Evolutionary conservation across 2,329 filamentous ascomycete genomes (phyloP).

Genomic region (Fusarium napiforme): DNA sequence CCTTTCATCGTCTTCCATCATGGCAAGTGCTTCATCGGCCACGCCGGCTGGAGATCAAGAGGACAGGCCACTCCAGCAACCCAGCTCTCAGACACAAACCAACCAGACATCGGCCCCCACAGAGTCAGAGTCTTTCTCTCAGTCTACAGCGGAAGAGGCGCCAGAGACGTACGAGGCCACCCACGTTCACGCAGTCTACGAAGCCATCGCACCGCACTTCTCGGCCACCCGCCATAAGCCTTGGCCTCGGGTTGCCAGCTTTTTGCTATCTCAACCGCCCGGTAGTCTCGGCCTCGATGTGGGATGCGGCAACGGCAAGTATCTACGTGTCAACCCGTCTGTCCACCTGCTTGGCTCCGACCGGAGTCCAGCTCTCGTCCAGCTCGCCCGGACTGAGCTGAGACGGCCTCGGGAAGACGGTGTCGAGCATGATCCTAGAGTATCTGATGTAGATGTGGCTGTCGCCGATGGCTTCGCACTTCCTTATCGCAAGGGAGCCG

Average conservation of each 20-base stretch:
- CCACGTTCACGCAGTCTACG: constrained; percentile 93
- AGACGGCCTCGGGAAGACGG: constrained; percentile 30
- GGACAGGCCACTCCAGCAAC: constrained; percentile 26
- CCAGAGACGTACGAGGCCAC: constrained; percentile 78
- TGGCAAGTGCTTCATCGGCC: constrained; percentile 43
- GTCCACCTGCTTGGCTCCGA: constrained; percentile 88
- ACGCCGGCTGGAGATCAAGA: constrained; percentile 35
- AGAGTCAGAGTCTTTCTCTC: constrained; percentile 17
- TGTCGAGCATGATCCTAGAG: constrained; percentile 20
- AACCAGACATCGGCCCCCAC: constrained; percentile 5
- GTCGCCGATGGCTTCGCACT: constrained; percentile 87
- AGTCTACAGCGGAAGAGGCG: constrained; percentile 41
- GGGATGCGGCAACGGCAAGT: constrained; percentile 98
- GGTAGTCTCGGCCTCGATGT: constrained; percentile 89
- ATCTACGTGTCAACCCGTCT: constrained; percentile 80
- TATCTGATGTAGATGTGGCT: constrained; percentile 69
- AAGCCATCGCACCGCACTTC: constrained; percentile 86
- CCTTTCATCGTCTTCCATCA: constrained; percentile 15
- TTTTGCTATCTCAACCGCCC: constrained; percentile 71
- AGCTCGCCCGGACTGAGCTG: constrained; percentile 56
- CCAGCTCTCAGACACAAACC: constrained; percentile 22
- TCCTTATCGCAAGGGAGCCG: constrained; percentile 71
- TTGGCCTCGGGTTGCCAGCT: constrained; percentile 90
- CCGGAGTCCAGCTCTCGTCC: constrained; percentile 71
- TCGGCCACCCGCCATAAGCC: constrained; percentile 83